Base-by-base conservation (phyloP, 768 basidiomycete genomes). In the Psilocybe cyanescens region DNA sequence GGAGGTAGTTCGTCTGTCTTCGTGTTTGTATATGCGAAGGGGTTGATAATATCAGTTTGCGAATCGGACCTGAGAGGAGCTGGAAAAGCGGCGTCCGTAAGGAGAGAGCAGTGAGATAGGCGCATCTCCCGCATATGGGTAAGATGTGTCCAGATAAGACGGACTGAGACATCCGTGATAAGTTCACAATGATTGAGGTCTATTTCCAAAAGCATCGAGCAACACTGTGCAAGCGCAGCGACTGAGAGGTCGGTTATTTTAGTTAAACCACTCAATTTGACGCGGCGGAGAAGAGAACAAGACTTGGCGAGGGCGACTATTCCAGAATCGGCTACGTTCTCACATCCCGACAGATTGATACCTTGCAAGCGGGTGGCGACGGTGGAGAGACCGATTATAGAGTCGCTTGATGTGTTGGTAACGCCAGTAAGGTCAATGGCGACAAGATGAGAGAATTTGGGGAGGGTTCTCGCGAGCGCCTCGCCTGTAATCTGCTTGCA, bases 41-140 rank as follows among this genome's bases (percentile, higher is more conserved):
- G 76, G 68, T 80, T 78, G 57, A 78, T 75, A 67, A 68, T 61
- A 47, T 76, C 76, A 9, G 67, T 71, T 58, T 68, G 74, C 49
- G 73, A 64, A 55, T 81, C 79, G 7, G 73, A 61, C 65, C 78
- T 81, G 46, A 84, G 77, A 6, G 90, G 83, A 54, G 89, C 83
- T 5, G 97, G 95, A 80, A 99, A 96, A 1, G 89, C 95, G 17
- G 85, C 78, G 70, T 95, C 93, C 14, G 92, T 93, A 65, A 99
- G 79, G 59, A 87, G 81, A 6, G 78, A 75, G 72, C 94, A 95
- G 57, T 90, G 86, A 7, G 91, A 90, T 47, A 99, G 82, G 47
- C 90, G 86, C 78, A 99, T 85, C 75, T 99, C 97, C 55, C 97
- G 90, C 82, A 99, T 91, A 69, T 94, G 86, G 29, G 79, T 78